Evolutionary conservation across 2,329 filamentous ascomycete species (phyloP).

Genomic region (Drechslerella coelobrocha): DNA sequence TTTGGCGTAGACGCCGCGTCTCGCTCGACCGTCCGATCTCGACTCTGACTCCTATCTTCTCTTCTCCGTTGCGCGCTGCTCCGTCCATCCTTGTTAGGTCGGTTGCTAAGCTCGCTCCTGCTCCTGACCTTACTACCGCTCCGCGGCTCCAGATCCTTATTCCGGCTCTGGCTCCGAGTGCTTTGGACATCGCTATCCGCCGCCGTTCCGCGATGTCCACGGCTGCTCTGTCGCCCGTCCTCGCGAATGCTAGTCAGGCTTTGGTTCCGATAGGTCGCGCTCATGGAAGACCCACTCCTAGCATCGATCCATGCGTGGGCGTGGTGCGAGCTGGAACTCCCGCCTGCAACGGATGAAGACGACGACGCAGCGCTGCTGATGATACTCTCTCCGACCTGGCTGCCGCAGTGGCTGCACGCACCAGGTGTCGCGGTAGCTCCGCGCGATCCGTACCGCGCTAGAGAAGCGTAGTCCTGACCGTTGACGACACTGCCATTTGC

Average conservation of each 20-base stretch:
- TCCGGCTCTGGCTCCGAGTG: slow-evolving; percentile 25
- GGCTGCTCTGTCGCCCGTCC: slow-evolving; percentile 44
- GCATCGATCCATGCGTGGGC: slow-evolving; percentile 22
- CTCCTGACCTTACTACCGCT: slow-evolving; percentile 47
- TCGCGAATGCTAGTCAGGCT: slow-evolving; percentile 40
- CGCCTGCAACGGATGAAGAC: slow-evolving; percentile 7
- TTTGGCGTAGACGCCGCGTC: slow-evolving; percentile 36
- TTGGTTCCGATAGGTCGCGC: slow-evolving; percentile 37
- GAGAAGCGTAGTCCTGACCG: slow-evolving; percentile 36
- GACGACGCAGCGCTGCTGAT: slow-evolving; percentile 17
- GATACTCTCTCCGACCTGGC: slow-evolving; percentile 21
- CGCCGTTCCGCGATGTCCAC: slow-evolving; percentile 28
- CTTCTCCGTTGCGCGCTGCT: slow-evolving; percentile 20
- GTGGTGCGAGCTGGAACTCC: slow-evolving; percentile 17
- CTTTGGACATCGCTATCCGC: slow-evolving; percentile 18
- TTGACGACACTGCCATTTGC: slow-evolving; percentile 43
- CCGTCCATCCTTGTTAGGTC: slow-evolving; percentile 32
- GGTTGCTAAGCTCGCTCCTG: slow-evolving; percentile 33
- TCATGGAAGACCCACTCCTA: slow-evolving; percentile 38
- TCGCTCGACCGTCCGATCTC: slow-evolving; percentile 39
- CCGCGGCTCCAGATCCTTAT: slow-evolving; percentile 19
- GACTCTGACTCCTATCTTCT: slow-evolving; percentile 45
- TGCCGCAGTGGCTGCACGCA: slow-evolving; percentile 46
- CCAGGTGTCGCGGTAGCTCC: slow-evolving; percentile 42
- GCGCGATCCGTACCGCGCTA: slow-evolving; percentile 41